Percentiles rank a stretch among this genome's conserved stretches.
Evolutionary conservation across 192 early-diverging fungal genomes (phyloP).

Genomic region (Irineochytrium annulatum): DNA sequence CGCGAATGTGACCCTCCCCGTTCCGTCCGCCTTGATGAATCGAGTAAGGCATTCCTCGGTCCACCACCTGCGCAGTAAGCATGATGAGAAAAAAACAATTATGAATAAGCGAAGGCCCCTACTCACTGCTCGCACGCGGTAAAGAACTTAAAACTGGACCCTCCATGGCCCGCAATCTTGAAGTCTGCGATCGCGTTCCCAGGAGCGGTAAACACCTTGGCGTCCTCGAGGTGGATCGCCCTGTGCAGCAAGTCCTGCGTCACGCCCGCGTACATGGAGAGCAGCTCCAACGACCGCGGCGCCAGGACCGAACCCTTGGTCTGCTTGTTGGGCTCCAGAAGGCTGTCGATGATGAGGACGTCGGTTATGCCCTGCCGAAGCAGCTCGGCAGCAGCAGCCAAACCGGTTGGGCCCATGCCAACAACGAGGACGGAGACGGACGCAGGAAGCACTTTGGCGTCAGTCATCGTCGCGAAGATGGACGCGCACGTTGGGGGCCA

Average conservation of each 20-base stretch:
- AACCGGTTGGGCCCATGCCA: constrained; percentile 16
- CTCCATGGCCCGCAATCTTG: constrained; percentile 1
- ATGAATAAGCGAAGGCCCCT: neutral
- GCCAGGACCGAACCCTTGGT: constrained; percentile 18
- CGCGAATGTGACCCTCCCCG: no score
- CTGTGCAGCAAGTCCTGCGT: neutral
- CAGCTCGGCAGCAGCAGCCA: constrained; percentile 11
- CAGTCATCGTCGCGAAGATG: no score
- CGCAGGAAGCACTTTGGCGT: no score
- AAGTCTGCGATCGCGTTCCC: neutral
- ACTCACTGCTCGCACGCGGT: constrained; percentile 1
- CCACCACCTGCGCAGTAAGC: no score
- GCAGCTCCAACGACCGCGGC: constrained; percentile 11
- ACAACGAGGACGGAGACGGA: constrained; percentile 2
- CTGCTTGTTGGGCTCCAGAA: neutral
- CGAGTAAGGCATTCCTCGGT: no score
- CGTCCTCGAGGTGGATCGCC: neutral
- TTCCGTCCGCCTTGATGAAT: no score
- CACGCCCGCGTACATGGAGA: constrained; percentile 4
- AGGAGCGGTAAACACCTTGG: neutral
- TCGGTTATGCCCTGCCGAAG: constrained; percentile 20
- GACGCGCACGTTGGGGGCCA: no score
- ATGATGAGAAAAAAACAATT: neutral
- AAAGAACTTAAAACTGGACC: neutral
- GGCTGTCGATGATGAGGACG: constrained; percentile 13